Conservation (phyloP, 768 basidiomycete species). For the Suillus ampliporus region DNA sequence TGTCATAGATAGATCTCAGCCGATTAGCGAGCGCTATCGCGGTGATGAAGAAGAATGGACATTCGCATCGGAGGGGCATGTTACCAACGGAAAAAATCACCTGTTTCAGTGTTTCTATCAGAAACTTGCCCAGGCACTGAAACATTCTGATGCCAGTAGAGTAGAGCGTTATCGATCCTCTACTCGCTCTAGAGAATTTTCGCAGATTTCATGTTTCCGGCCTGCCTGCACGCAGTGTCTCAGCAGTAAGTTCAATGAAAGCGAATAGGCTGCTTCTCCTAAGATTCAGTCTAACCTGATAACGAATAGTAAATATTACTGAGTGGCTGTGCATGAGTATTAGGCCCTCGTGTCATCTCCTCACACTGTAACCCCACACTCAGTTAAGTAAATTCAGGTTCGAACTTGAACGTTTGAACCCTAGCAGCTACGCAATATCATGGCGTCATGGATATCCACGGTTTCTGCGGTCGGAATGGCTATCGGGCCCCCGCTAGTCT, state of each 20-base stretch:
- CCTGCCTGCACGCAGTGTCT: constrained; percentile 2
- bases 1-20: constrained; percentile 1
- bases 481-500: constrained; percentile 82
- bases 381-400: constrained; percentile 1
- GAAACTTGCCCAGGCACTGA: not conserved
- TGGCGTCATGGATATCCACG: constrained; percentile 67
- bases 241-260: constrained; percentile 6
- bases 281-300: not conserved
- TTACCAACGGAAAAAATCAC: not conserved
- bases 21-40: not conserved
- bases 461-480: constrained; percentile 82
- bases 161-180: not conserved
- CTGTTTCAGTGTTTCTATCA: not conserved
- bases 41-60: constrained; percentile 5
- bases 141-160: not conserved
- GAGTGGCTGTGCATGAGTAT: not conserved
- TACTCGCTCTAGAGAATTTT: constrained; percentile 1
- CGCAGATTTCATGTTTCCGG: not conserved
- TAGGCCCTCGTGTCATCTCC: not conserved
- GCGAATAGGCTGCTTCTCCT: not conserved
- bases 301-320: not conserved
- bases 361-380: constrained; percentile 3
- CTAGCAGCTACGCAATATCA: constrained; percentile 33
- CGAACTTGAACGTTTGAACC: not conserved
- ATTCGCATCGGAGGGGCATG: not conserved